Base-by-base conservation (phyloP, 768 basidiomycete species). In the Kwoniella newhampshirensis region DNA sequence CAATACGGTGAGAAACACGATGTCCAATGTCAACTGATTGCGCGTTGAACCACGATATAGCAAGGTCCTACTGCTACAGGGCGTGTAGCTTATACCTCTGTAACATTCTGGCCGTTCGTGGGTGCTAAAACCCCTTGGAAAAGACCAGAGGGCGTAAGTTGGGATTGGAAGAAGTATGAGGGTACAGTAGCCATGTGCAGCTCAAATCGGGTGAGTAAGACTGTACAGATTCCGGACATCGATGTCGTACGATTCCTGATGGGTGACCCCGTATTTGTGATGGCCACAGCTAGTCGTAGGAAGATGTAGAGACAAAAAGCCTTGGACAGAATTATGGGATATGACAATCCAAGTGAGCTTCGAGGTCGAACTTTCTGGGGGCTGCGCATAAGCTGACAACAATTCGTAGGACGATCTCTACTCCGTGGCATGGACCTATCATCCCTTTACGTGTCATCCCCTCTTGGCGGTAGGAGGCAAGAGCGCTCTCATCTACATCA, bases 351-450 rank as follows among this genome's bases (percentile, higher is more conserved):
- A 52, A 1, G 50, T 59, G 45, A 39, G 44, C 44, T 26, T 23
- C 5, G n/a, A n/a, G n/a, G 1, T 51, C 4, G 21, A 25, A 18
- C n/a, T 32, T n/a, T n/a, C n/a, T n/a, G n/a, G n/a, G n/a, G n/a
- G 15, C 5, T 32, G 1, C 17, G 20, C 6, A 11, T 27, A 13
- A 26, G 32, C 25, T 18, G 21, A 40, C 21, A 3, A 13, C n/a
- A 6, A 21, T 3, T 6, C 30, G 1, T 18, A 63, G 35, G 61
- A 67, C 17, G 50, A 68, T 15, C 55, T 70, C 6, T 67, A 55
- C 49, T 18, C 50, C 32, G 23, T 69, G 11, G 63, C 68, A 9
- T 75, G 71, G 71, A 60, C 67, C 5, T 67, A 57, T 51, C 57
- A 75, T 40, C 63, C 62, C 0, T 49, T 62, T 27, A 58, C 45